These are phyloP conservation scores for Podaxis mareebaensis DNA, from an alignment of 768 basidiomycete species.

Conservation along the genomic window DNA sequence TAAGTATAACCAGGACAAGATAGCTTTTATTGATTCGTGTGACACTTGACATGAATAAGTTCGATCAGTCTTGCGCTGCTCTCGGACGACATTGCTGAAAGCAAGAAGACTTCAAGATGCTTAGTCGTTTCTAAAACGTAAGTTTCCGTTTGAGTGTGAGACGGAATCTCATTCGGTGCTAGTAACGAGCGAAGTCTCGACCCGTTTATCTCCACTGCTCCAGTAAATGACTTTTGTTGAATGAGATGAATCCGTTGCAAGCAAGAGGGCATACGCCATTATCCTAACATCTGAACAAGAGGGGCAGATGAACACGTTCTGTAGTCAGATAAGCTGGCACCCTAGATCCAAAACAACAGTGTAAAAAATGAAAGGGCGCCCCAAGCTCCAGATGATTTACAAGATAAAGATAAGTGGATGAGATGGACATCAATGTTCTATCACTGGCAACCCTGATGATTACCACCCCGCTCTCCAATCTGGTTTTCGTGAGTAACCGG, in stretches of 20 bases:
- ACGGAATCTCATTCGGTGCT: neutral
- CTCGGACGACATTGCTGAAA: neutral
- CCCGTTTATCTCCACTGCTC: neutral
- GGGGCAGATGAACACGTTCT: neutral
- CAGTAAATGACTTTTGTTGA: neutral
- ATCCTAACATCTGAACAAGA: neutral
- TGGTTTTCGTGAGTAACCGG: constrained; percentile 4
- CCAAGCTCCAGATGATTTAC: neutral
- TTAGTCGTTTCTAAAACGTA: constrained; percentile 1
- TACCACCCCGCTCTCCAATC: neutral
- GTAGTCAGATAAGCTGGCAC: neutral
- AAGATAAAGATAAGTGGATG: neutral
- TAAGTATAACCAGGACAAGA: neutral
- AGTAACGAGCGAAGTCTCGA: neutral
- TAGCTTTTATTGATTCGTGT: neutral
- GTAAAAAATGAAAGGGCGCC: neutral
- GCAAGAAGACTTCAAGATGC: neutral
- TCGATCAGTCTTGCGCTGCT: neutral
- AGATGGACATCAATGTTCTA: neutral
- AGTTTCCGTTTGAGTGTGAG: neutral
- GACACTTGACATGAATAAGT: neutral
- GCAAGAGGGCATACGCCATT: neutral
- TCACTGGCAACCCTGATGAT: neutral
- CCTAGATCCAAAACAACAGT: neutral
- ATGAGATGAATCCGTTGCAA: neutral